Base-by-base conservation (phyloP, 2,329 filamentous ascomycete species). In the Monosporascus cannonballus region DNA sequence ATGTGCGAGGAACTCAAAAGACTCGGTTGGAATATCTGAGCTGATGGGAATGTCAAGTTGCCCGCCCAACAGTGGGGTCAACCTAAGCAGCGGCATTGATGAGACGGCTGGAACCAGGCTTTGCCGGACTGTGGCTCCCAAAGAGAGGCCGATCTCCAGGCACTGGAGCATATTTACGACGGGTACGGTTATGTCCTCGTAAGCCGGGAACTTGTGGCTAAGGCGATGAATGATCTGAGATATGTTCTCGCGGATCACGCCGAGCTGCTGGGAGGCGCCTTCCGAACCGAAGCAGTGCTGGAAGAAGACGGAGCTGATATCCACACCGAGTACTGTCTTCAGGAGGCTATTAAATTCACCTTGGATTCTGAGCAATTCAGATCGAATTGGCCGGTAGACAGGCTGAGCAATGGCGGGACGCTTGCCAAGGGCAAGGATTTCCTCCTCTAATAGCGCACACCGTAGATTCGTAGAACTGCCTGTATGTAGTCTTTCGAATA, bases 161-260 rank as follows among this genome's bases (percentile, higher is more conserved):
- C 89, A 89, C 53, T 87, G 84, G 44, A 97, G 75, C 57, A 96
- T 87, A 50, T 87, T 89, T 45, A 90, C 77, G 11, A 90, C 79
- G 4, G 90, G 92, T 45, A 81, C 77, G 0, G 87, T 89, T 60
- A 97, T 82, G 64, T 99, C 94, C 55, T 90, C 89, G 63, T 96
- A 97, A 15, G 84, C 84, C 39, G 84, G 80, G 64, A 91, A 95
- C 37, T 84, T 78, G 30, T 81, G 76, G 2, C 77, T 79, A 7
- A 99, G 77, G 45, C 92, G 82, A 51, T 79, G 74, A 48, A 88
- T 81, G 39, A 96, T 81, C 56, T 88, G 83, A 6, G 75, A 72
- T n/a, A 94, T 73, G 51, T 80, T 83, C 55, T 77, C 73, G 51
- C 74, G 74, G 17, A 83, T 69, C 2, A 83, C 72, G 27, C 76